Base-by-base conservation (phyloP, 192 early-diverging fungal species). In the Haplosporangium gracile region DNA sequence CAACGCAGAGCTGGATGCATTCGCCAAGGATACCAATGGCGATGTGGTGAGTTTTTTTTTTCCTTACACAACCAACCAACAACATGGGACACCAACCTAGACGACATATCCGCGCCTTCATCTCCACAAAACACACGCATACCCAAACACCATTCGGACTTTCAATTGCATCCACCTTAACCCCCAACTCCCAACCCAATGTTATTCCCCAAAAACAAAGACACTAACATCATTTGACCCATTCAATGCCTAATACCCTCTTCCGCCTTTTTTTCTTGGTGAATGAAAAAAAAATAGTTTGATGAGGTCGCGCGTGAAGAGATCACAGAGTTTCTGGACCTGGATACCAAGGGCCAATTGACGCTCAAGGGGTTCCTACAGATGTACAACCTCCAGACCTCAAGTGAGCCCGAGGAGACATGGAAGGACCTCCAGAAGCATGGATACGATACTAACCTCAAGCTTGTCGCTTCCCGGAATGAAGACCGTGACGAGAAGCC, bases 341-440 rank as follows among this genome's bases (percentile, higher is more conserved):
- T 91, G 39, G 92, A 91, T n/a, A 84, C 91, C 6, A 89, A 93
- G 24, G 93, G 94, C 11, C 65, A 91, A 29, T 78, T 97, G 72
- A 93, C 94, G 2, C 88, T 85, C 32, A 90, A 90, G 49, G 97
- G 97, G 10, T 97, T 97, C 75, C 68, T 95, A 57, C 95, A 97
- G 83, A 93, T 97, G 92, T 96, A 95, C 89, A 93, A 94, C 73
- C 81, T 95, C 69, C 94, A 94, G 80, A 94, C 93, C 5, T 82
- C 89, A 26, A 90, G 91, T 15, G 93, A 95, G 29, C 91, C 92
- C 24, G 92, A 93, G 51, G 95, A 95, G 88, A 96, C 95, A 29
- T 93, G 94, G 92, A 93, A 92, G 65, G 95, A 96, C 81, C 88
- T 96, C 45, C 89, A 91, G 60, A 94, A 92, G 77, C 94, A 92